Conservation (phyloP, 2,329 filamentous ascomycete genomes). For the Aspergillus hiratsukae region DNA sequence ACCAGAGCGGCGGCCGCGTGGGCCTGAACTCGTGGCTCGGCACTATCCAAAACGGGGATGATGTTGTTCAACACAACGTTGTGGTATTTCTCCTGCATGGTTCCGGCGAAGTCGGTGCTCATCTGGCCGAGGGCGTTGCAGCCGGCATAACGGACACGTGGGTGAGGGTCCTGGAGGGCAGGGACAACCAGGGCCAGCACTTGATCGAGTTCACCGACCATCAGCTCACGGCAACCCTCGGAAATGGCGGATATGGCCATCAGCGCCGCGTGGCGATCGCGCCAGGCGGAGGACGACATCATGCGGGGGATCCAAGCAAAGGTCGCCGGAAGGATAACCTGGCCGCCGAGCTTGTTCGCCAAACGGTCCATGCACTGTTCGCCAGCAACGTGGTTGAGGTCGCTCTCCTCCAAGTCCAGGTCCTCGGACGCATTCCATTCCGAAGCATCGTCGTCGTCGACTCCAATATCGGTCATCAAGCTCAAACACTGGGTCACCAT, state of each 20-base stretch:
- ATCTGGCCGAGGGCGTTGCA: constrained; percentile 99
- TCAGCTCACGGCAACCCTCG: constrained; percentile 90
- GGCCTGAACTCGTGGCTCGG: constrained; percentile 90
- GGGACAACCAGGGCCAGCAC: constrained; percentile 94
- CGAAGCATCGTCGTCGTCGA: constrained; percentile 87
- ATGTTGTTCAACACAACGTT: constrained; percentile 82
- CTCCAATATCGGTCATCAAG: constrained; percentile 93
- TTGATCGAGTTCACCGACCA: constrained; percentile 90
- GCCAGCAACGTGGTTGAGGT: constrained; percentile 93
- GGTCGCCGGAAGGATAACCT: constrained; percentile 84
- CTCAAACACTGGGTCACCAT: constrained; percentile 99
- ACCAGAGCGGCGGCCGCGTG: constrained; percentile 96
- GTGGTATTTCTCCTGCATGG: constrained; percentile 96
- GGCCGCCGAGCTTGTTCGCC: constrained; percentile 94
- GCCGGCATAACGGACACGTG: constrained; percentile 92
- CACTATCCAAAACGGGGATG: constrained; percentile 83
- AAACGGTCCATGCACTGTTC: constrained; percentile 98
- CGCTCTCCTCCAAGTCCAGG: constrained; percentile 91
- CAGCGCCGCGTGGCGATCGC: constrained; percentile 89
- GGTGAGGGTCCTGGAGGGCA: constrained; percentile 81
- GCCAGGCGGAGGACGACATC: constrained; percentile 94
- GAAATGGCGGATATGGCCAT: constrained; percentile 99
- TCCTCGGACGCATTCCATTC: constrained; percentile 95
- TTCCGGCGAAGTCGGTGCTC: constrained; percentile 98
- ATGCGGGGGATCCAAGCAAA: constrained; percentile 97